Conservation (phyloP, 768 basidiomycete genomes). For the Floccularia luteovirens region DNA sequence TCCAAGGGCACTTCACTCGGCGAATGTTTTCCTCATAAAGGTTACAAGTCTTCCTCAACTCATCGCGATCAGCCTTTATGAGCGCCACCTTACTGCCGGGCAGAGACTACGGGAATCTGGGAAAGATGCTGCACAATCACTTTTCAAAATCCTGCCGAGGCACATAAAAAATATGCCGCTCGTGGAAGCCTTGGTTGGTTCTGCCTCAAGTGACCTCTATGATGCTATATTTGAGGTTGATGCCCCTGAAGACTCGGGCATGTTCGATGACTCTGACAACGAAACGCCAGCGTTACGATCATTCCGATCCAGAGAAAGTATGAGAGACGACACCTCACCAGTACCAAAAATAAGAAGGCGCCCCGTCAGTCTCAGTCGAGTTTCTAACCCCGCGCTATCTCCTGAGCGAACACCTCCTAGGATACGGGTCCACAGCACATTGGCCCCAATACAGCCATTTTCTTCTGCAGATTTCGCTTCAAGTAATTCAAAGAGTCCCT, state of each 20-base stretch:
- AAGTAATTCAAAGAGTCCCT: slow-evolving; percentile 32
- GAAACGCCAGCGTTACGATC: slow-evolving; percentile 31
- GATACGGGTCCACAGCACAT: slow-evolving; percentile 9
- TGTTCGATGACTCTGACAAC: slow-evolving; percentile 44
- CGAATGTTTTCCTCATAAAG: slow-evolving; percentile 83
- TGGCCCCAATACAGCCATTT: slow-evolving; percentile 11
- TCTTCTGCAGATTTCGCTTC: slow-evolving; percentile 6
- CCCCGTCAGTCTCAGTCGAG: slow-evolving; percentile 13
- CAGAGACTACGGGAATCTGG: slow-evolving; percentile 42
- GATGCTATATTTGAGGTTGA: slow-evolving; percentile 79
- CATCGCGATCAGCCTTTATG: slow-evolving; percentile 69
- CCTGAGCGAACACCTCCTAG: slow-evolving; percentile 15
- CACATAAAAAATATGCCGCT: slow-evolving; percentile 69
- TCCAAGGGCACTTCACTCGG: slow-evolving; percentile 72
- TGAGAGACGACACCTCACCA: slow-evolving; percentile 11
- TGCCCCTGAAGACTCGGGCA: slow-evolving; percentile 32
- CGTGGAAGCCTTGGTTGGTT: slow-evolving; percentile 71
- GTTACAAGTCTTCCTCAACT: slow-evolving; percentile 79
- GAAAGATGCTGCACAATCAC: slow-evolving; percentile 40
- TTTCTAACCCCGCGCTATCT: slow-evolving; percentile 3
- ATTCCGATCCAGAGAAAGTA: slow-evolving; percentile 27
- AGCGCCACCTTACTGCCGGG: slow-evolving; percentile 56
- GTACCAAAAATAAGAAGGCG: slow-evolving; percentile 16
- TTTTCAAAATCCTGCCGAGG: slow-evolving; percentile 63
- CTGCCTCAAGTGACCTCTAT: slow-evolving; percentile 56